Evolutionary conservation across 345 rosid genomes (phyloP), one percentile per base, ranked within the genome.

Genomic region (thale cress (Arabidopsis thaliana)): DNA sequence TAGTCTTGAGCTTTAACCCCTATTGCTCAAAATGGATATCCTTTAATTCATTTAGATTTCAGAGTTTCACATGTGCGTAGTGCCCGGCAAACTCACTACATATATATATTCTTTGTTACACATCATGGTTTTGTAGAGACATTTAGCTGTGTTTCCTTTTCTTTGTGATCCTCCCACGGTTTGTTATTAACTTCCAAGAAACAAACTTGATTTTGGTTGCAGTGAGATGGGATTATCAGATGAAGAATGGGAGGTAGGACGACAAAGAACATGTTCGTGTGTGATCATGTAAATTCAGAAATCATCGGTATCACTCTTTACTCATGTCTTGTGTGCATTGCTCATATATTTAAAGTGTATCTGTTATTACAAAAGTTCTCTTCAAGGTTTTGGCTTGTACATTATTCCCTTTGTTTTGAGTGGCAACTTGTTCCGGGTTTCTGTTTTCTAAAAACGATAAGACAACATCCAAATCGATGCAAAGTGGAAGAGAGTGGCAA

Each of bases 201-300:
- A 41, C 62, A 41, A 72, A 62, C 36, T 30, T 62, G 70, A 32
- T 41, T 63, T 63, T 16, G 69, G 42, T 74, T 65, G 69, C 63
- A 75, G 79, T 75, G 79, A 75, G 62, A 75, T 68, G 67, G 79
- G 79, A 49, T 38, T 67, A 59, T 75, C 79, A 68, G 79, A 75
- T 49, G 79, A 75, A 2, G 79, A 75, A 75, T 59, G 58, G 56
- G 78, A 72, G 64, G 36, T 24, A 28, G 73, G 69, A 41, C 38
- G 6, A 72, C 64, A 78, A 66, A 66, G 61, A 51, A 78, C 77
- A 37, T 78, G 78, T 53, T 72, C 73, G 7, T 78, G 81, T 78
- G 65, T 52, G 62, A 66, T 78, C 55, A 72, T 78, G 81, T 78
- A 72, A 70, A 62, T 70, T 38, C 49, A 64, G 71, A 55, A 55